Percentiles rank a stretch among this genome's conserved stretches.
phyloP scores from a whole-genome alignment of 2,329 filamentous ascomycete species.

The Incumbomyces delicatus region DNA sequence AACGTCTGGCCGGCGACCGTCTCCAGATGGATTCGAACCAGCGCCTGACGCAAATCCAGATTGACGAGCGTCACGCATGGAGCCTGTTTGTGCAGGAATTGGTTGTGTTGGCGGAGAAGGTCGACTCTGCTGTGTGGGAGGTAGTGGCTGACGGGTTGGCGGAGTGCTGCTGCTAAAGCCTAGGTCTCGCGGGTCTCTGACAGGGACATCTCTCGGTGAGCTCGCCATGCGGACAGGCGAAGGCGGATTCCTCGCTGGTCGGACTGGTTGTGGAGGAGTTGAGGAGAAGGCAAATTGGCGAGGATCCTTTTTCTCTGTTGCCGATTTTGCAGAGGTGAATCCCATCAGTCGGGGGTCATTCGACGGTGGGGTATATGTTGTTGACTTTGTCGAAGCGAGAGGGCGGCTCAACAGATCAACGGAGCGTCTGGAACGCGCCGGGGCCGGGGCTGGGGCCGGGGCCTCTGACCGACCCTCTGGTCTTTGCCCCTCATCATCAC shows the following conservation, averaged over 20 bases:
- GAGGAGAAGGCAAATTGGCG: slow-evolving; percentile 16
- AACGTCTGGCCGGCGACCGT: slow-evolving; percentile 38
- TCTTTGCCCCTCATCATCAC: slow-evolving; percentile 46
- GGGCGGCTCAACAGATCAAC: background rate
- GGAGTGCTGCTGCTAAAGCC: slow-evolving; percentile 35
- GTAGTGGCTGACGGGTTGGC: slow-evolving; percentile 27
- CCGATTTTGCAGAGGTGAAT: background rate
- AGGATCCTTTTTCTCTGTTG: slow-evolving; percentile 11
- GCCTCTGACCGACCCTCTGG: slow-evolving; percentile 19
- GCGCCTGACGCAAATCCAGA: slow-evolving; percentile 12
- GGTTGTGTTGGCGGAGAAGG: slow-evolving; percentile 7
- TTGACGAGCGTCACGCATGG: slow-evolving; percentile 16
- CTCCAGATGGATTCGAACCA: slow-evolving; percentile 12
- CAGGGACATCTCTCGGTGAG: background rate
- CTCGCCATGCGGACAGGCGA: background rate
- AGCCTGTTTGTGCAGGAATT: background rate
- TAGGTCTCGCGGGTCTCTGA: slow-evolving; percentile 24
- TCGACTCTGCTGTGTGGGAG: slow-evolving; percentile 19
- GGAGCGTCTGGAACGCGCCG: background rate
- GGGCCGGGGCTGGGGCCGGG: background rate
- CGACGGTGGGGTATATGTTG: background rate
- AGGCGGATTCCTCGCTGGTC: slow-evolving; percentile 12
- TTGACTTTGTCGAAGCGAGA: background rate
- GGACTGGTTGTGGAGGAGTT: slow-evolving; percentile 8
- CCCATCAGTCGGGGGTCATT: slow-evolving; percentile 1